These are phyloP conservation scores for Penicillium lagena DNA, from an alignment of 495 filamentous ascomycete genomes.

Conservation along the genomic window DNA sequence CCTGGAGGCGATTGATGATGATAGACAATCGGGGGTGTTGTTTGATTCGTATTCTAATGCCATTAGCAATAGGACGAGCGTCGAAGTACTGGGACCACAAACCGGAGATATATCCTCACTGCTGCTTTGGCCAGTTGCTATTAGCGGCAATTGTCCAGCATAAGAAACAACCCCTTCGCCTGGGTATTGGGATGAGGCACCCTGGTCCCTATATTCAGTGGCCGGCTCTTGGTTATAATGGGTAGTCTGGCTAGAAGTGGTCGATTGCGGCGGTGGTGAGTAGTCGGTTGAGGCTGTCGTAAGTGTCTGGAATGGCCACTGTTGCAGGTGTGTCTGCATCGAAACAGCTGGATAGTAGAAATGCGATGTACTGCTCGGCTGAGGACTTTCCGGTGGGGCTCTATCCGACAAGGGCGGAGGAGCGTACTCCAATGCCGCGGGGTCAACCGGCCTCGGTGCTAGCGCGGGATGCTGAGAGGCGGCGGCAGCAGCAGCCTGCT, in stretches of 20 bases:
- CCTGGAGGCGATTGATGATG: constrained; percentile 6
- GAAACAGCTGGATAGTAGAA: constrained; percentile 17
- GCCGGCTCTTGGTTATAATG: neutral
- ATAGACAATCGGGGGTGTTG: constrained; percentile 4
- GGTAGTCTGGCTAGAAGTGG: neutral
- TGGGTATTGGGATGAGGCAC: too few species aligned
- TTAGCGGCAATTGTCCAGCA: too few species aligned
- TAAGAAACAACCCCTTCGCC: too few species aligned
- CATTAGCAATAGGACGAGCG: too few species aligned
- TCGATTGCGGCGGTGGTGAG: constrained; percentile 6
- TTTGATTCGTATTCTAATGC: too few species aligned
- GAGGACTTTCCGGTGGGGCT: neutral
- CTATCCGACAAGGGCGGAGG: neutral
- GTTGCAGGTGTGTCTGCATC: constrained; percentile 1
- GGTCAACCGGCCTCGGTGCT: constrained; percentile 23
- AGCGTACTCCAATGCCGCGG: constrained; percentile 8
- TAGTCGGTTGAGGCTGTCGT: neutral
- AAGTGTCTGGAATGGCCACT: constrained; percentile 4
- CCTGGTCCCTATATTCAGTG: neutral
- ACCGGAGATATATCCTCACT: too few species aligned
- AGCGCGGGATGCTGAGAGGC: constrained; percentile 27
- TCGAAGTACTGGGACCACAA: too few species aligned
- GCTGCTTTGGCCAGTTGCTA: too few species aligned
- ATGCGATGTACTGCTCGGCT: constrained; percentile 1
- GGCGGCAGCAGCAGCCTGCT: constrained; percentile 22